Evolutionary conservation across 257 asterid species (phyloP).

Genomic region (Nicotiana knightiana): DNA sequence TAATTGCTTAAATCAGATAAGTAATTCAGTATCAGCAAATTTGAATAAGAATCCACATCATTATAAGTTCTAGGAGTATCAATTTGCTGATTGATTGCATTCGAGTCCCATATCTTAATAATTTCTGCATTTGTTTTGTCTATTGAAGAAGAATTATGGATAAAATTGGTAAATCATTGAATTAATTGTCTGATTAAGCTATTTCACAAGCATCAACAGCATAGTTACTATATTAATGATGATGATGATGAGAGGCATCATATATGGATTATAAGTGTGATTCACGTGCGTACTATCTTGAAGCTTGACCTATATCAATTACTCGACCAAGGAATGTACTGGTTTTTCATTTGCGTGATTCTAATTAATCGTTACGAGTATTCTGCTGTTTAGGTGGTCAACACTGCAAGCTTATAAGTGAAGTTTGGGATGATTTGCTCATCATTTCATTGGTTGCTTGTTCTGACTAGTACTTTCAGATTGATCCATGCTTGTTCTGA

Average conservation of each 20-base stretch:
- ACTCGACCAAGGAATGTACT: not conserved
- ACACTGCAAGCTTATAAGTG: not conserved
- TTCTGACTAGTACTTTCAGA: not conserved
- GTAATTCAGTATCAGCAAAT: not conserved
- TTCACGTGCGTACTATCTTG: not conserved
- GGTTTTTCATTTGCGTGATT: not conserved
- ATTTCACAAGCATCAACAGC: not conserved
- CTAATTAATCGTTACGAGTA: not conserved
- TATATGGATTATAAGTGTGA: not conserved
- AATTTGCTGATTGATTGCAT: not conserved
- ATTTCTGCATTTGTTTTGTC: not conserved
- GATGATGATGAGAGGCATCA: not conserved
- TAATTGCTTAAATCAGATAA: not conserved
- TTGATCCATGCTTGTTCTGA: not conserved
- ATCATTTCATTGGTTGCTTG: not conserved
- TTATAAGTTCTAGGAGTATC: not conserved
- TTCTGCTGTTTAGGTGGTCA: not conserved
- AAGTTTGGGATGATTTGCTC: not conserved
- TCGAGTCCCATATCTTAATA: not conserved
- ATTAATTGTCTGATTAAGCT: not conserved
- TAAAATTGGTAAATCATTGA: not conserved
- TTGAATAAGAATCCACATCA: not conserved
- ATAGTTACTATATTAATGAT: not conserved
- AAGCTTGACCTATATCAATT: not conserved
- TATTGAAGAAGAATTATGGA: not conserved